phyloP scores from a whole-genome alignment of 2,329 filamentous ascomycete genomes.

The Hymenoscyphus fructigenus region DNA sequence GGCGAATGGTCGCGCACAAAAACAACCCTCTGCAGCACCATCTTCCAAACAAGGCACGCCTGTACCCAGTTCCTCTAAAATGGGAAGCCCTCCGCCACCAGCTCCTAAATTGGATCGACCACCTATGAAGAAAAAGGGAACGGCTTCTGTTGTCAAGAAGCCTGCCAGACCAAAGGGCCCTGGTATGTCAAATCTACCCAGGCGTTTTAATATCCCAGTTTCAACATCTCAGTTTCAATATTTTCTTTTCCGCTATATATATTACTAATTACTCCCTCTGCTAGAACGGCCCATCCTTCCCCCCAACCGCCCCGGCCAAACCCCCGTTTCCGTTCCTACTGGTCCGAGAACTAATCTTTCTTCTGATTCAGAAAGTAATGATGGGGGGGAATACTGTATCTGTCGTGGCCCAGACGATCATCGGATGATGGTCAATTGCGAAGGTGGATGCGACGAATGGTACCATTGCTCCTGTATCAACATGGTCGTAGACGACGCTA shows the following conservation, averaged over 20 bases:
- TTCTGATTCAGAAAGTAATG: conserved; percentile 33
- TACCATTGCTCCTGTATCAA: conserved; percentile 36
- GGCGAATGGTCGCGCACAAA: conserved; percentile 31
- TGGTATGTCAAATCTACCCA: conserved; percentile 18
- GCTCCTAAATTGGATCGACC: conserved; percentile 28
- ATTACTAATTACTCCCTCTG: not conserved
- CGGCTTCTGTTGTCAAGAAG: conserved; percentile 27
- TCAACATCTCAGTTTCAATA: too few relatives aligned
- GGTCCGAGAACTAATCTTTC: conserved; percentile 12
- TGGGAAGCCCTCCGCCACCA: conserved; percentile 23
- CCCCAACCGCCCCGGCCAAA: conserved; percentile 20
- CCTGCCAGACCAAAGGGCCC: conserved; percentile 25
- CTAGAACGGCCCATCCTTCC: conserved; percentile 15
- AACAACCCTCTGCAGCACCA: conserved; percentile 25
- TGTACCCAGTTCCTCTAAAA: conserved; percentile 23
- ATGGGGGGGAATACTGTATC: conserved; percentile 36
- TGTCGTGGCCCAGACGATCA: conserved; percentile 37
- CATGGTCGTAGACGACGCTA: conserved; percentile 32
- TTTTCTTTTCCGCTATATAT: not conserved
- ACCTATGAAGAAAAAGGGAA: conserved; percentile 30
- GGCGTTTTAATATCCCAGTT: too few relatives aligned
- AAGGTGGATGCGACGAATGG: conserved; percentile 37
- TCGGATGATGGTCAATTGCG: conserved; percentile 37
- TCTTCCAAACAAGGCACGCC: conserved; percentile 32
- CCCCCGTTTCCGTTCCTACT: conserved; percentile 5